Conservation (phyloP, 2,329 filamentous ascomycete genomes). For the Colletotrichum camelliae region DNA sequence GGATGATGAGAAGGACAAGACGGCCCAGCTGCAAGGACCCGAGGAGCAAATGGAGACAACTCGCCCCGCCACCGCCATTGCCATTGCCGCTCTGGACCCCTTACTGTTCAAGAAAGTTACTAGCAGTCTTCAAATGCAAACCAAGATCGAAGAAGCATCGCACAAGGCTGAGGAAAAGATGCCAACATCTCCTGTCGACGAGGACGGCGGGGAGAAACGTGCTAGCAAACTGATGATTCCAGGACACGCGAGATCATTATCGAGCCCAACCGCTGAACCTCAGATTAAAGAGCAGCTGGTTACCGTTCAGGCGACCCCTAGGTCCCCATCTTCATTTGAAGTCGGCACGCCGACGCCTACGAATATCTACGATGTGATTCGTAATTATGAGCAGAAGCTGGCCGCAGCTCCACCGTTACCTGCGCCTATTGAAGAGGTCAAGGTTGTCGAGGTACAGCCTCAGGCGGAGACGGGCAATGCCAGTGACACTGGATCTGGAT, state of each 20-base stretch:
- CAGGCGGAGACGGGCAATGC: neutral
- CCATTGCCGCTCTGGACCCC: neutral
- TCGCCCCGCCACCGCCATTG: neutral
- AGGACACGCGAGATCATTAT: neutral
- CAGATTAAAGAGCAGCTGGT: slow-evolving; percentile 11
- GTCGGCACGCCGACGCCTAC: slow-evolving; percentile 10
- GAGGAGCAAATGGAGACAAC: neutral
- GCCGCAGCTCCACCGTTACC: neutral
- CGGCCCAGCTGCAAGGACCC: neutral
- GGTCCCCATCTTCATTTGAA: neutral
- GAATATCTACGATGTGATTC: slow-evolving; percentile 21
- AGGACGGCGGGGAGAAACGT: neutral
- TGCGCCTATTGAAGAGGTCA: neutral
- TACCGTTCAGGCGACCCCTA: neutral
- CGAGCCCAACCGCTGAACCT: neutral
- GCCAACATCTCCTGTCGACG: neutral
- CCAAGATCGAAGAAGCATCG: neutral
- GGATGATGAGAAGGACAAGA: neutral
- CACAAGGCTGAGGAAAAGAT: neutral
- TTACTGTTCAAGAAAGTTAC: neutral
- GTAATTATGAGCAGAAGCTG: slow-evolving; percentile 21
- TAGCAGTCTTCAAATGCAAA: neutral
- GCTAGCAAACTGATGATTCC: neutral
- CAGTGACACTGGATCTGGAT: neutral
- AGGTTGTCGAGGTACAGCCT: neutral